phyloP scores from a whole-genome alignment of 345 rosid genomes.

The Ailanthus altissimus region DNA sequence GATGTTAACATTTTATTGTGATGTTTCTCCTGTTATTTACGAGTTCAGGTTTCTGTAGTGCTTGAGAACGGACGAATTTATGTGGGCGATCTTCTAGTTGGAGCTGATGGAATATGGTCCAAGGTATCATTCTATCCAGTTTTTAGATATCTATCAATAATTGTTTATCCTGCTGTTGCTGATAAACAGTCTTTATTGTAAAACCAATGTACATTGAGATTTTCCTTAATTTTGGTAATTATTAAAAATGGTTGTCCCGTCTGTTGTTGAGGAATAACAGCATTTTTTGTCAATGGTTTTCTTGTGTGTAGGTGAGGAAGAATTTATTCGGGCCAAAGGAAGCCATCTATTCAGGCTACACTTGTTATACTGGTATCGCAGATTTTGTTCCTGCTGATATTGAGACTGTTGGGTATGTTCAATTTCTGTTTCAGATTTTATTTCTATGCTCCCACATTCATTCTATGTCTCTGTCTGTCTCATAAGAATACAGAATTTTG shows the following conservation, averaged over 20 bases:
- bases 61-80: slow-evolving; percentile 74
- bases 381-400: slow-evolving; percentile 91
- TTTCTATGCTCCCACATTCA: slow-evolving; percentile 5
- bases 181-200: neutral
- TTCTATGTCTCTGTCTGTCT: neutral
- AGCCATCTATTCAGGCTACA: slow-evolving; percentile 77
- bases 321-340: slow-evolving; percentile 78
- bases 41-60: slow-evolving; percentile 65
- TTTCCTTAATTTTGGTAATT: neutral
- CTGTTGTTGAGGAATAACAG: slow-evolving; percentile 57
- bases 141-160: neutral
- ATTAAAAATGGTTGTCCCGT: neutral
- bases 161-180: neutral
- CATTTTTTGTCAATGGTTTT: neutral
- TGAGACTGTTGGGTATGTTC: slow-evolving; percentile 83
- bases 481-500: neutral
- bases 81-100: slow-evolving; percentile 88
- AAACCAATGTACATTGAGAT: neutral
- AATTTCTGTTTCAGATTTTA: slow-evolving; percentile 10
- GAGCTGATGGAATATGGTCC: slow-evolving; percentile 98
- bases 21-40: slow-evolving; percentile 24
- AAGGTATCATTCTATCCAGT: slow-evolving; percentile 51
- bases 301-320: slow-evolving; percentile 65
- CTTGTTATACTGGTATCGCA: slow-evolving; percentile 94
- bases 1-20: neutral